Base-by-base conservation (phyloP, 208 protist genomes). In the Leishmania mexicana region DNA sequence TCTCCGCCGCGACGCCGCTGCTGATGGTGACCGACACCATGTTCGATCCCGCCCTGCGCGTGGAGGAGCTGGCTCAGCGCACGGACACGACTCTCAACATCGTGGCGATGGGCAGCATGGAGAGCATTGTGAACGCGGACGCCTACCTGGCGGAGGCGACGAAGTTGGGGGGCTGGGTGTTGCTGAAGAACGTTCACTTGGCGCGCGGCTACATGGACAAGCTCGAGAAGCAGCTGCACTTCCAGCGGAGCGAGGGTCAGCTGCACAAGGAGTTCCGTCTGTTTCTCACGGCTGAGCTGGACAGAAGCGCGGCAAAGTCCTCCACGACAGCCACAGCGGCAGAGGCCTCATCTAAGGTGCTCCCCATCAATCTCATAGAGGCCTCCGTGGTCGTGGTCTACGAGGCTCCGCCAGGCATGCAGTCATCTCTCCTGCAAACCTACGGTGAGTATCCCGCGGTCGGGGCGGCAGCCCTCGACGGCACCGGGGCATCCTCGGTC, bases 151-250 rank as follows among this genome's bases (percentile, higher is more conserved):
- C 78, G 17, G 78, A 87, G 19, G 96, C 94, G 3, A 91, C 97
- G 68, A 91, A 88, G 72, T 74, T 67, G 10, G 98, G 99, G 31
- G 83, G 84, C 0, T 99, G 99, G 99, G 95, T 99, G 53, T 87
- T 99, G 58, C 89, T 99, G 19, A 99, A 99, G 89, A 99, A 99
- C 88, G 96, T 99, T 3, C 99, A 99, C 88, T 87, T 99, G 8
- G 96, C 97, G 2, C 94, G 97, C 40, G 78, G 86, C 38, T 99
- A 98, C 95, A 92, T 99, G 54, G 80, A 90, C 58, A 85, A 89
- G 28, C 81, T 99, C 28, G 99, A 99, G 85, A 99, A 99, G 93
- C 96, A 95, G 75, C 77, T 99, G 38, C 98, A 99, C 90, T 90
- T 87, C 54, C 87, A 95, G 74, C 83, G 94, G 7, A 84, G 88